Evolutionary conservation across 78 protist species (phyloP), one percentile per base, ranked within the genome.

Genomic region (Parvularia atlantis): DNA sequence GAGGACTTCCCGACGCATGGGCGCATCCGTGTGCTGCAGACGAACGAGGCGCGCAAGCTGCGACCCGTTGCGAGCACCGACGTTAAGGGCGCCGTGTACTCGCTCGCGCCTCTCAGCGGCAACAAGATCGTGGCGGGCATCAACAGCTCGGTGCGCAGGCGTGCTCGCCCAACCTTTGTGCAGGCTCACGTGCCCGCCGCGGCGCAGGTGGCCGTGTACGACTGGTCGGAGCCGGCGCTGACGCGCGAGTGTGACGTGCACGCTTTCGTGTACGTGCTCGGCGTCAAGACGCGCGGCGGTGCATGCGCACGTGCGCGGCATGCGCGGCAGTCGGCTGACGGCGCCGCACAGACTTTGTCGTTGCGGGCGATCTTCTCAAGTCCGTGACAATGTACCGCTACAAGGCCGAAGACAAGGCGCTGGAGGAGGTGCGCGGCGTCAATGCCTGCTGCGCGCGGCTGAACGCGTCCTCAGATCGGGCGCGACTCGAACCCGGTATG

Each of bases 1-100:
- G 88, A 88, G 63, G 56, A 57, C 1, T 84, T 78, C 57, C 80
- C 88, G 36, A 53, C n/a, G 7, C 2, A n/a, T 7, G 97, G 97
- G 9, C 73, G 97, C 33, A 40, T 93, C 3, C 57, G 88, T 16
- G 58, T 93, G 39, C 80, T 87, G 50, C 28, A 37, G 33, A 73
- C 78, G 60, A 43, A 52, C n/a, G 44, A 64, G 13, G 50, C 24
- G 41, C 35, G 33, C 46, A n/a, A n/a, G n/a, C 69, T 80, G 28
- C 35, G 31, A 41, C 54, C 76, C 0, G 81, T 61, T 22, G 77
- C 82, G 6, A 70, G 58, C 30, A 28, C 28, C 11, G 65, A 26
- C 28, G 46, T 64, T 19, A 19, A 24, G 24, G 87, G 86, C 2
- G 75, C 83, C 3, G 84, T 75, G 5, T 83, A 81, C 63, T 19